Evolutionary conservation across 2,329 filamentous ascomycete species (phyloP).

Genomic region (Sphaerostilbella broomeana): DNA sequence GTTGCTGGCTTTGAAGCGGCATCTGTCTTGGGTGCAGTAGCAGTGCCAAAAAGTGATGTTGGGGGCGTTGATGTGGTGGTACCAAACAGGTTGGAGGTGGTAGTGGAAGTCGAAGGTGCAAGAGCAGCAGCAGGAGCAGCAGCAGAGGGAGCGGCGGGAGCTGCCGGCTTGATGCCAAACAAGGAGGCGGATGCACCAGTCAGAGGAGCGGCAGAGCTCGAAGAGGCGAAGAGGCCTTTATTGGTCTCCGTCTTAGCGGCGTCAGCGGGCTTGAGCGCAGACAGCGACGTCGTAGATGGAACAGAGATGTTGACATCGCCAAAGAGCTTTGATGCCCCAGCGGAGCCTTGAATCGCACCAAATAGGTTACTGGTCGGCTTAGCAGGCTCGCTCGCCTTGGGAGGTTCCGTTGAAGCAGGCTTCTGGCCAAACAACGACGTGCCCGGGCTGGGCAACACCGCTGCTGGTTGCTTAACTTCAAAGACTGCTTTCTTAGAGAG

Average conservation of each 20-base stretch:
- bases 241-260: background rate
- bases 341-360: constrained; percentile 28
- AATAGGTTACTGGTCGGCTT: constrained; percentile 33
- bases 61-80: constrained; percentile 16
- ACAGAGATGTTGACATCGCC: constrained; percentile 27
- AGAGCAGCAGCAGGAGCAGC: constrained; percentile 14
- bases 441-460: constrained; percentile 23
- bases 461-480: constrained; percentile 26
- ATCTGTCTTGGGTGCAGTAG: constrained; percentile 6
- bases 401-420: constrained; percentile 22
- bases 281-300: constrained; percentile 15
- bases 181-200: constrained; percentile 9
- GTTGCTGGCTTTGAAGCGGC: constrained; percentile 19
- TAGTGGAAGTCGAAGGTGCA: constrained; percentile 16
- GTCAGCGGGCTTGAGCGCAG: constrained; percentile 1
- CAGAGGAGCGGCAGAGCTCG: background rate
- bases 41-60: constrained; percentile 26
- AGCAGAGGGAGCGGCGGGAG: constrained; percentile 20
- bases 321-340: constrained; percentile 32
- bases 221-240: constrained; percentile 1
- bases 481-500: constrained; percentile 25
- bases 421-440: constrained; percentile 29
- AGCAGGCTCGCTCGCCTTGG: constrained; percentile 24
- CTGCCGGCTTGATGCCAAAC: constrained; percentile 19
- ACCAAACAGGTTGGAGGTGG: constrained; percentile 33